Base-by-base conservation (phyloP, 2,329 filamentous ascomycete genomes). In the Pyricularia sp. region DNA sequence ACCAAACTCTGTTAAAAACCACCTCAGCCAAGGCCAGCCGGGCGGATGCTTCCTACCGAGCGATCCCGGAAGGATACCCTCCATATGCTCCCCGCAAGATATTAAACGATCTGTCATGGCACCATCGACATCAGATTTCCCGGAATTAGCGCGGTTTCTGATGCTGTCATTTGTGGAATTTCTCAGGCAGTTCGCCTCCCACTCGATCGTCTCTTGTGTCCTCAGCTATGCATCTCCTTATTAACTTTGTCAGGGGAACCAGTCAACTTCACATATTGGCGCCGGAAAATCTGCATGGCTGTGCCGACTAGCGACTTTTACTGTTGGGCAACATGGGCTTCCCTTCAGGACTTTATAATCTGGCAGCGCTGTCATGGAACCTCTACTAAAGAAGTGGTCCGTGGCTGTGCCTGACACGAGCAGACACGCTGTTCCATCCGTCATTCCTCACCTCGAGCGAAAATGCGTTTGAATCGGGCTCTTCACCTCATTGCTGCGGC, bases 401-500 rank as follows among this genome's bases (percentile, higher is more conserved):
- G 33, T n/a, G 42, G 42, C 20, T 55, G 42, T 55, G 42, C 20
- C 58, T 26, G 58, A 61, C 58, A 17, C 23, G 58, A 61, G 23
- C 23, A 25, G 25, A 25, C 58, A 61, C 6, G 58, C n/a, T 61
- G n/a, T 61, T n/a, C 65, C 17, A 17, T 17, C 31, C 31, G 33
- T 25, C 17, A 1, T 17, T 25, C 20, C 65, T 55, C 6, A 30
- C 14, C 14, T 25, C 25, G 9, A 17, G 23, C 33, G 11, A 65
- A n/a, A 14, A 68, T 68, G 67, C 64, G 63, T 61, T 17, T 64
- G 5, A 36, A 30, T 5, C 17, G 4, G 9, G 28, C 25, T 33
- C 25, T 68, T 12, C 31, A 30, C 4, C 65, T 69, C 26, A 25
- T 64, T 12, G 65, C 59, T 5, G 73, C 71, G 23, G 71, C 72